Base-by-base conservation (phyloP, 2,329 filamentous ascomycete species). In the Alternaria sp. region DNA sequence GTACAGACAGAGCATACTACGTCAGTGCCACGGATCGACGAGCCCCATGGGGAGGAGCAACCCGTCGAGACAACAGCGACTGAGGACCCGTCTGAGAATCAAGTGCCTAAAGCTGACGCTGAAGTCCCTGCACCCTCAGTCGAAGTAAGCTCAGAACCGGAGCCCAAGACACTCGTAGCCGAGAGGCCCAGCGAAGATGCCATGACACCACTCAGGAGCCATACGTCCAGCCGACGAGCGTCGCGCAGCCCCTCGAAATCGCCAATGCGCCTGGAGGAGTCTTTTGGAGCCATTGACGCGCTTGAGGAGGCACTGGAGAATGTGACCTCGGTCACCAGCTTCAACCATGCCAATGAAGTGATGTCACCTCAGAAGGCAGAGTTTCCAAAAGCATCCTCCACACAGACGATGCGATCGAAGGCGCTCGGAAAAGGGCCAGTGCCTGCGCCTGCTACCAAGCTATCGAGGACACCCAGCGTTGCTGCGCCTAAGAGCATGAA, bases 261-360 rank as follows among this genome's bases (percentile, higher is more conserved):
- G 21, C 75, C 77, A 10, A 78, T 80, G 69, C 75, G 75, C 8
- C 71, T 80, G 26, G 82, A 85, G 65, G 81, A 84, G 61, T 83
- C 84, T 3, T 82, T 86, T 28, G 81, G 83, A 57, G 85, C 83
- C 5, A 78, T 86, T 36, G 85, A 87, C 67, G 82, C 80, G 3
- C 78, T 86, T 8, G 84, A 86, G 60, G 84, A 87, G 58, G 84
- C 82, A 8, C 78, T 86, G 3, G 84, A 86, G 57, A 79, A 83
- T 44, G 75, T 86, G 65, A 74, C 80, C 52, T 75, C 74, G 3
- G 73, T 84, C 23, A 78, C 79, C 6, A 65, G 65, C 6, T 72
- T 80, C 15, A 72, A 81, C 3, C 73, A 75, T 25, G 67, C 69
- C 6, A 75, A 72, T 17, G 74, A 77, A 13, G 71, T 73, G 45